Conservation (phyloP, 2,329 filamentous ascomycete genomes). For the Epichloe gansuensis region DNA sequence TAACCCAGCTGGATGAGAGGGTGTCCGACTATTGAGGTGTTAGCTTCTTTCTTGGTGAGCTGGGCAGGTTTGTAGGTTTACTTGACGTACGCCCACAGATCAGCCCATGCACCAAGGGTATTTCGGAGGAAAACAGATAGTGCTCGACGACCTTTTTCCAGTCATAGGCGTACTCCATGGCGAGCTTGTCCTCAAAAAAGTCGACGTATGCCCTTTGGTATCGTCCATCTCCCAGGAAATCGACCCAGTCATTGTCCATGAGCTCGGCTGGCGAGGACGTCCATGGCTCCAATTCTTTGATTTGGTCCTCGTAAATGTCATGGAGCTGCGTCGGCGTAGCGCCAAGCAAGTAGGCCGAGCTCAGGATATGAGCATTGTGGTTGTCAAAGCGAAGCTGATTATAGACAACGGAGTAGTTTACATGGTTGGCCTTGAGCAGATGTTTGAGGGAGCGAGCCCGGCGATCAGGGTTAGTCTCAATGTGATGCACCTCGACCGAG, state of each 20-base stretch:
- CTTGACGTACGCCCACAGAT: slow-evolving; percentile 57
- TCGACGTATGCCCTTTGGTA: slow-evolving; percentile 89
- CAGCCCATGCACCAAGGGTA: slow-evolving; percentile 70
- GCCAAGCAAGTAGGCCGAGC: slow-evolving; percentile 75
- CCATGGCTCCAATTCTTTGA: slow-evolving; percentile 66
- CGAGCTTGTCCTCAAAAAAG: slow-evolving; percentile 88
- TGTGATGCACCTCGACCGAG: slow-evolving; percentile 59
- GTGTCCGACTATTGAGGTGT: slow-evolving; percentile 53
- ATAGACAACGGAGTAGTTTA: slow-evolving; percentile 74
- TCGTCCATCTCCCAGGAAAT: slow-evolving; percentile 62
- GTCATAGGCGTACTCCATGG: slow-evolving; percentile 59
- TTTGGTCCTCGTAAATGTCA: slow-evolving; percentile 66
- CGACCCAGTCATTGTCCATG: slow-evolving; percentile 70
- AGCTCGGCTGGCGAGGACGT: slow-evolving; percentile 74
- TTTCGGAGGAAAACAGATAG: slow-evolving; percentile 60
- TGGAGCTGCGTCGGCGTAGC: slow-evolving; percentile 61
- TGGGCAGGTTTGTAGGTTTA: neutral
- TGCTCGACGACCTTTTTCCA: slow-evolving; percentile 68
- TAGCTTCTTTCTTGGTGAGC: slow-evolving; percentile 6
- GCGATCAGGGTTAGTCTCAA: slow-evolving; percentile 71
- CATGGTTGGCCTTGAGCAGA: slow-evolving; percentile 81
- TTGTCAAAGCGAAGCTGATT: slow-evolving; percentile 67
- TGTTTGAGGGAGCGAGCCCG: slow-evolving; percentile 76
- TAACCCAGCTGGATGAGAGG: slow-evolving; percentile 94
- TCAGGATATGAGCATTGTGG: slow-evolving; percentile 68